phyloP scores from a whole-genome alignment of 352 stramenopile species.

The Phytophthora fragariae region DNA sequence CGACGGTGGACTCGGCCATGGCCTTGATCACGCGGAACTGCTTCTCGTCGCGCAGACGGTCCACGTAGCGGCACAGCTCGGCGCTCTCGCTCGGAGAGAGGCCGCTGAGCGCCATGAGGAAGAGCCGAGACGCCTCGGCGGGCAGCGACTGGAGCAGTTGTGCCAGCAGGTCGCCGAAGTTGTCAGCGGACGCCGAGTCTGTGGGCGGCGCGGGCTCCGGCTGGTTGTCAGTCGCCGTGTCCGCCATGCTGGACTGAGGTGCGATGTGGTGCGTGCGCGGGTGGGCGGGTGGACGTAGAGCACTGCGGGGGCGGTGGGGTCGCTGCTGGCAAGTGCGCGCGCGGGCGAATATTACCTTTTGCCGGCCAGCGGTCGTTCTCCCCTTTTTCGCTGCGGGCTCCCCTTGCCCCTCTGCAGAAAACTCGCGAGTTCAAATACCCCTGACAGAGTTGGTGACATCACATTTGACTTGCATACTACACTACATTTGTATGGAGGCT shows the following conservation, averaged over 20 bases:
- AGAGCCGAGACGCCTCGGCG: constrained; percentile 71
- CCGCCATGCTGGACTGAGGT: constrained; percentile 27
- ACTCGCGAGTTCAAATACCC: constrained; percentile 2
- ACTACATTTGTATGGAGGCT: too few relatives aligned
- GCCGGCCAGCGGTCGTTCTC: constrained; percentile 25
- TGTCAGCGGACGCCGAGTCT: constrained; percentile 31
- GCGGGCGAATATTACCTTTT: constrained; percentile 45
- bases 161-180: constrained; percentile 81
- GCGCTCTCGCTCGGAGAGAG: constrained; percentile 75
- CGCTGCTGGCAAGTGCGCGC: constrained; percentile 7
- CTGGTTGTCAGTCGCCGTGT: constrained; percentile 41
- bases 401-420: constrained; percentile 28
- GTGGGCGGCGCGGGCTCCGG: constrained; percentile 43
- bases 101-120: constrained; percentile 80
- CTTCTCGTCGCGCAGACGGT: constrained; percentile 79
- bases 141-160: constrained; percentile 80
- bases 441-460: neutral
- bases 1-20: constrained; percentile 79
- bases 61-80: constrained; percentile 82
- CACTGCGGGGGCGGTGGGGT: neutral
- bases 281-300: too few relatives aligned
- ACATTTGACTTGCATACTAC: neutral
- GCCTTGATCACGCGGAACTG: constrained; percentile 89
- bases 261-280: neutral
- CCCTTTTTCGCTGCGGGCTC: constrained; percentile 14